These are phyloP conservation scores for Mycosarcoma maydis DNA, from an alignment of 1,284 basidiomycete species.

Conservation along the genomic window DNA sequence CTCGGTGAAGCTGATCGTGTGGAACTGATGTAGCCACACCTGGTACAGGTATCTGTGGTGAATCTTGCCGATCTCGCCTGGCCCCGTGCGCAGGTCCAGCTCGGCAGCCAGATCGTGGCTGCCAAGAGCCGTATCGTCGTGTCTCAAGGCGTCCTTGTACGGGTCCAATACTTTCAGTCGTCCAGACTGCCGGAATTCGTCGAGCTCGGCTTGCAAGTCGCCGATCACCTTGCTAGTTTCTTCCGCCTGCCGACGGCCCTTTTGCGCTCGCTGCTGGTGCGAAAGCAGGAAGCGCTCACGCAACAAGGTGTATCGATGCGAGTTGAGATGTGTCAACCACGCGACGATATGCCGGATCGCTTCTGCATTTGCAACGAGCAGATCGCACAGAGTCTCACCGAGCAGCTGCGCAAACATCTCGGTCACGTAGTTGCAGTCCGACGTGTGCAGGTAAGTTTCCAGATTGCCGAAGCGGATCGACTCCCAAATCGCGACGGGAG, in stretches of 20 bases:
- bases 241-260: slow-evolving; percentile 29
- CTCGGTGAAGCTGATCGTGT: slow-evolving; percentile 43
- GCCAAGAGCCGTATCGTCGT: slow-evolving; percentile 7
- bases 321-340: slow-evolving; percentile 51
- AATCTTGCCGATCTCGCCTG: slow-evolving; percentile 33
- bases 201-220: slow-evolving; percentile 69
- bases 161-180: slow-evolving; percentile 77
- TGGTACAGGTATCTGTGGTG: slow-evolving; percentile 70
- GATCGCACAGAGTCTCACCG: slow-evolving; percentile 41
- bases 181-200: slow-evolving; percentile 70
- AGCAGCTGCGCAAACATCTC: slow-evolving; percentile 46
- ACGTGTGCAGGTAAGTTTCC: slow-evolving; percentile 51
- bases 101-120: slow-evolving; percentile 16
- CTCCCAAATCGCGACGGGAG: slow-evolving; percentile 61
- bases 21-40: slow-evolving; percentile 79
- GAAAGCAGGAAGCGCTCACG: slow-evolving; percentile 27
- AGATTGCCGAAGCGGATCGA: slow-evolving; percentile 53
- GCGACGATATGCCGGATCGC: slow-evolving; percentile 39
- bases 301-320: slow-evolving; percentile 33
- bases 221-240: slow-evolving; percentile 65
- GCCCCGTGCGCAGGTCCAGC: slow-evolving; percentile 33
- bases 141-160: slow-evolving; percentile 30
- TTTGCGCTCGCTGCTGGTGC: slow-evolving; percentile 8
- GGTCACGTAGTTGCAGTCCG: slow-evolving; percentile 40
- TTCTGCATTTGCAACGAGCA: slow-evolving; percentile 35